A percentile compares a stretch with the other conserved stretches of the same genome.
These are phyloP conservation scores for Monoraphidium neglectum DNA, from an alignment of 139 green algal species.

Conservation along the genomic window DNA sequence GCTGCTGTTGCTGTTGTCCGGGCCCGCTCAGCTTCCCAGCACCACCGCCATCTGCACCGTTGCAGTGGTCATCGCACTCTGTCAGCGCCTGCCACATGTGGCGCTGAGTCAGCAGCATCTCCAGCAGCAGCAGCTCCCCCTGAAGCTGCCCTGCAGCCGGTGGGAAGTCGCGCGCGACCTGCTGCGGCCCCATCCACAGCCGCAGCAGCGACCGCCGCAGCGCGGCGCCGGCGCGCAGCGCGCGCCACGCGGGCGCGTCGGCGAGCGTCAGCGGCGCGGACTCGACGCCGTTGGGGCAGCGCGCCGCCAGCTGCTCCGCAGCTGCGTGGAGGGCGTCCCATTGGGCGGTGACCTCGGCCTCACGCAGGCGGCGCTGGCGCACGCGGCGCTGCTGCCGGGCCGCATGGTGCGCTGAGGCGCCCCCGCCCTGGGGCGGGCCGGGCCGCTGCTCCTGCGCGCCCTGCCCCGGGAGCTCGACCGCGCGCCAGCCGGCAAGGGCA, in stretches of 20 bases:
- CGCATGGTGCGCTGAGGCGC: background rate
- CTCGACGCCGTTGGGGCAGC: background rate
- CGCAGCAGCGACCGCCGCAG: conserved; percentile 1
- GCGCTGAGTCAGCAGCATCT: conserved; percentile 26
- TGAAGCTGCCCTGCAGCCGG: background rate
- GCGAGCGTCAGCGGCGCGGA: background rate
- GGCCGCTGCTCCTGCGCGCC: too few relatives aligned
- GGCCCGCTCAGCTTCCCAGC: background rate
- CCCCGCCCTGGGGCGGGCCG: too few relatives aligned
- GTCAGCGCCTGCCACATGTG: conserved; percentile 16
- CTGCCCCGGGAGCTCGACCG: too few relatives aligned
- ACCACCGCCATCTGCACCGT: background rate
- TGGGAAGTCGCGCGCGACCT: background rate
- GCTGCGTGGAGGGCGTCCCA: background rate
- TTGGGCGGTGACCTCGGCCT: background rate
- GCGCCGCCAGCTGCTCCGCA: background rate
- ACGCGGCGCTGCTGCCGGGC: background rate
- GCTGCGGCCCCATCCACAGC: conserved; percentile 1
- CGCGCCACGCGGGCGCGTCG: background rate
- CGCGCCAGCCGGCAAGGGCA: too few relatives aligned
- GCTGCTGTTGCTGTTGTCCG: background rate
- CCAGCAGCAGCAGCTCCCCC: background rate
- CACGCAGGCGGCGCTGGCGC: background rate
- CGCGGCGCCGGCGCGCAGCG: background rate
- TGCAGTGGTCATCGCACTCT: background rate